These are phyloP conservation scores for Hypoxylon lenormandii DNA, from an alignment of 495 filamentous ascomycete species.

Conservation along the genomic window DNA sequence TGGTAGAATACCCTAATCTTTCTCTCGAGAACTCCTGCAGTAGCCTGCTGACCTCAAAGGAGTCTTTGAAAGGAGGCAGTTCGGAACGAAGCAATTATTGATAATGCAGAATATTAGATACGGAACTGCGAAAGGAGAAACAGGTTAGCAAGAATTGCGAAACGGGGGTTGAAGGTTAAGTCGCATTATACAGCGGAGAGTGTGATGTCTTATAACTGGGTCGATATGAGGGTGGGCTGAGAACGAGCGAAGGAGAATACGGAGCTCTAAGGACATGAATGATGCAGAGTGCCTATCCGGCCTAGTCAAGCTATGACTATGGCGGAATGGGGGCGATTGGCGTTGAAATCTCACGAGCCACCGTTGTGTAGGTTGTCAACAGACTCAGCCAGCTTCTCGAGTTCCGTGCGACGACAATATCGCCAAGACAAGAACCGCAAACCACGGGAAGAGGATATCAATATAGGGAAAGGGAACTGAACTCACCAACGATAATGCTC, in stretches of 20 bases:
- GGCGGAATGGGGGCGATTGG: slow-evolving; percentile 28
- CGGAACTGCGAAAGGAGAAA: slow-evolving; percentile 48
- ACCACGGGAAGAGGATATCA: slow-evolving; percentile 1
- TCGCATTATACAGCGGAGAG: slow-evolving; percentile 10
- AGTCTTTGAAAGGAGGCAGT: slow-evolving; percentile 64
- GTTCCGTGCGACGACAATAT: slow-evolving; percentile 12
- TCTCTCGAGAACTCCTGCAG: slow-evolving; percentile 79
- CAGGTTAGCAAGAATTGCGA: slow-evolving; percentile 48
- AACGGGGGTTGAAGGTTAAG: slow-evolving; percentile 22
- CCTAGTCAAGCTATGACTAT: slow-evolving; percentile 1
- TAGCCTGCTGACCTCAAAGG: slow-evolving; percentile 92
- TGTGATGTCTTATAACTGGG: slow-evolving; percentile 8
- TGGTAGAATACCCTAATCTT: slow-evolving; percentile 46
- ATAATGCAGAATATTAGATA: slow-evolving; percentile 49
- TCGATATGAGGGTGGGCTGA: not conserved
- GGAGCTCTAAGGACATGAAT: slow-evolving; percentile 10
- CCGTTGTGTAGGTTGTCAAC: slow-evolving; percentile 4
- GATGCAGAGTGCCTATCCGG: not conserved
- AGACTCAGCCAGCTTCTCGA: slow-evolving; percentile 16
- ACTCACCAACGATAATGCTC: slow-evolving; percentile 45
- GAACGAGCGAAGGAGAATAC: slow-evolving; percentile 7
- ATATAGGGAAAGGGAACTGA: not conserved
- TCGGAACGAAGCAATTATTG: slow-evolving; percentile 50
- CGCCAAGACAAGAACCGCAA: not conserved
- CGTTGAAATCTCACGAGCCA: slow-evolving; percentile 13